Conservation (phyloP, 805 yeast genomes). For the Yamadazyma phyllophila region DNA sequence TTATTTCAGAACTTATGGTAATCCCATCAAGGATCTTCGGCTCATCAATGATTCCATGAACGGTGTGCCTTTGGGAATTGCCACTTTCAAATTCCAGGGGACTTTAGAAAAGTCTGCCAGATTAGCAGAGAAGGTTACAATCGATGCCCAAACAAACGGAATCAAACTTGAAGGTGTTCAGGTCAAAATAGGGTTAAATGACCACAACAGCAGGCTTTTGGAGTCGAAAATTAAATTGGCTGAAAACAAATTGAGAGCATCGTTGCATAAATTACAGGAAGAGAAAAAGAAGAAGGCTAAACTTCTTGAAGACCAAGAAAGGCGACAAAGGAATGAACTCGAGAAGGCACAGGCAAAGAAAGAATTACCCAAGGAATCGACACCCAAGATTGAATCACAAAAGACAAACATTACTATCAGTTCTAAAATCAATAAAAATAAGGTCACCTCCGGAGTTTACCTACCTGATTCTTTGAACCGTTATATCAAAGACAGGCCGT, state of each 20-base stretch:
- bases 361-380: constrained; percentile 1
- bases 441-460: constrained; percentile 31
- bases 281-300: constrained; percentile 29
- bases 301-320: constrained; percentile 18
- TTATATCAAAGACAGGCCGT: constrained; percentile 57
- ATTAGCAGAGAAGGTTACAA: constrained; percentile 32
- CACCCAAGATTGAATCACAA: constrained; percentile 10
- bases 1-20: constrained; percentile 62
- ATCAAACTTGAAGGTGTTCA: constrained; percentile 52
- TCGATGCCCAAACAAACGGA: constrained; percentile 23
- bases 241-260: constrained; percentile 24
- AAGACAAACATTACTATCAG: constrained; percentile 35
- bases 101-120: constrained; percentile 43
- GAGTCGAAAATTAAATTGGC: constrained; percentile 37
- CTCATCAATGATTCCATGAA: constrained; percentile 67
- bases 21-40: constrained; percentile 52
- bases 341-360: constrained; percentile 9
- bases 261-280: constrained; percentile 28
- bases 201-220: constrained; percentile 37
- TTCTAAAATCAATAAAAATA: constrained; percentile 29
- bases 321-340: constrained; percentile 15
- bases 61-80: constrained; percentile 77
- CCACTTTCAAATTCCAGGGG: constrained; percentile 61
- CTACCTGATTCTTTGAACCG: constrained; percentile 50
- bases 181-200: constrained; percentile 54